These are phyloP conservation scores for Fraxinus ornus DNA, from an alignment of 305 asterid genomes.

Conservation along the genomic window DNA sequence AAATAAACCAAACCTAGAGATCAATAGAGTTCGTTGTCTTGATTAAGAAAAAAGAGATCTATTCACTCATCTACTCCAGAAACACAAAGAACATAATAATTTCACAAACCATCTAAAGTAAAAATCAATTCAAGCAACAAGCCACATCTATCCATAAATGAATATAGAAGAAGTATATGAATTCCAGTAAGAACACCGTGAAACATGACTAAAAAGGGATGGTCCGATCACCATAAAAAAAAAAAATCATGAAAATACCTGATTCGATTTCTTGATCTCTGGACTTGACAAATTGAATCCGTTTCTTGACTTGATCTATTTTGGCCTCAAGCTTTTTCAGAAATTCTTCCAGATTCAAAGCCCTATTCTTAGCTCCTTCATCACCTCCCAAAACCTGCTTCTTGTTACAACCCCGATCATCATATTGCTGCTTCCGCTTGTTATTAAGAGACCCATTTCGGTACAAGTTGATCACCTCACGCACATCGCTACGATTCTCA, in stretches of 20 bases:
- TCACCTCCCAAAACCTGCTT: neutral
- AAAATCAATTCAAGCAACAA: neutral
- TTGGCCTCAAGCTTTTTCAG: neutral
- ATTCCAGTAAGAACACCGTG: neutral
- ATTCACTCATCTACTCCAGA: constrained; percentile 1
- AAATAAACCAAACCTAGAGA: neutral
- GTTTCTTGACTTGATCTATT: neutral
- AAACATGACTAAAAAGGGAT: neutral
- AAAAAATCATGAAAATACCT: neutral
- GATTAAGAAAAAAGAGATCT: neutral
- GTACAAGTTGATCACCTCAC: neutral
- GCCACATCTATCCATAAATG: neutral
- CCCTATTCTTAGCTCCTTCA: neutral
- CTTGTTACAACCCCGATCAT: neutral
- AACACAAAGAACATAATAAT: neutral
- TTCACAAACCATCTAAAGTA: neutral
- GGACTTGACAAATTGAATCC: neutral
- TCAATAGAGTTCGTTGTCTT: neutral
- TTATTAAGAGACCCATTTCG: neutral
- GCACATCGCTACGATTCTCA: neutral
- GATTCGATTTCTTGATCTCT: neutral
- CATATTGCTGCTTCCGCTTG: neutral
- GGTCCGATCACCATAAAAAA: neutral
- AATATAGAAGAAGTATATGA: neutral
- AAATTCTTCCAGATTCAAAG: neutral